Evolutionary conservation across 2,329 filamentous ascomycete genomes (phyloP), one percentile per base, ranked within the genome.

Genomic region (Fusarium paranaense): DNA sequence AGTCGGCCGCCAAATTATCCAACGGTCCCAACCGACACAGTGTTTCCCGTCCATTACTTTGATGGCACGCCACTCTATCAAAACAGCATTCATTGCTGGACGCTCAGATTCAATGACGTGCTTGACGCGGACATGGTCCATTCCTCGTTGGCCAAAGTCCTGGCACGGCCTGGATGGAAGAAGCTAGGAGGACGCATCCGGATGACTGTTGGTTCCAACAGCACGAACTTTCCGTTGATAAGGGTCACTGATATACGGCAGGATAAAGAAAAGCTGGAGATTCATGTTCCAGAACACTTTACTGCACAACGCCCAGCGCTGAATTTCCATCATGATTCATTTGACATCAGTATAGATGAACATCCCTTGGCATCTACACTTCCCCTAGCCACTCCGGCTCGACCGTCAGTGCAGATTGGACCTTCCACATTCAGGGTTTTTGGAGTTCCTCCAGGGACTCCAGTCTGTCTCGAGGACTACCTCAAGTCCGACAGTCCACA

Each of bases 291-390:
- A 2, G 54, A 68, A 22, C 20, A 60, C 2, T 83, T 82, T 64
- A 79, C 78, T 2, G 27, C 70, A 0, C 67, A 78, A 18, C 76
- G 80, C 0, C 87, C 85, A 0, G 82, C 84, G 0, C 78, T 88
- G 2, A 72, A 78, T 8, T 88, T 82, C 72, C 82, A 83, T 2
- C 84, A 86, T 50, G 79, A 77, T 1, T 70, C 70, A 5, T 79
- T 85, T 64, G 78, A 82, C 20, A 76, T 81, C 13, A 67, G 72
- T 13, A 82, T 88, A 30, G 67, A 75, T 4, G 81, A 86, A 10
- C 85, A 90, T 67, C 80, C 83, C 0, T 64, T 86, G 1, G 85
- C 81, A 5, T 79, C 76, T 3, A 74, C 74, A 20, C 75, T 88
- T 3, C 84, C 86, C 4, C 70, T 66, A 16, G 54, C 78, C 4